A percentile compares a stretch with the other conserved stretches of the same genome.
Evolutionary conservation across 140 eudicot genomes (phyloP).

Genomic region (Eryngium alpinum): DNA sequence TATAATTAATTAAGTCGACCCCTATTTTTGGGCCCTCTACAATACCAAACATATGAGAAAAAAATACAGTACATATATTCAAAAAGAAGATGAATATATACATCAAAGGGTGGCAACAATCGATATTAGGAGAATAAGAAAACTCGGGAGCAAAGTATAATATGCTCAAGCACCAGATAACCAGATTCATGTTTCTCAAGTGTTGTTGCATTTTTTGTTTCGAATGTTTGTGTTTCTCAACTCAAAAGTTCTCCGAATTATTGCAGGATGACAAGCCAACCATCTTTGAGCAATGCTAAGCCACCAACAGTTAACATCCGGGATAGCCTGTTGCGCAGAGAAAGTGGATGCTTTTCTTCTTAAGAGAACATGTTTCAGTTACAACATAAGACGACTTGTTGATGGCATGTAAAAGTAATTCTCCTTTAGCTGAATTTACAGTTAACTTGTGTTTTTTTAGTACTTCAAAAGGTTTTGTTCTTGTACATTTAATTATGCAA

Average conservation of each 20-base stretch:
- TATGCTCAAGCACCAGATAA: neutral
- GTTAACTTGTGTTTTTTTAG: neutral
- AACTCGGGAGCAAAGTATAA: too few relatives aligned
- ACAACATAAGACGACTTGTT: conserved; percentile 1
- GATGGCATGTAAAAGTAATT: conserved; percentile 12
- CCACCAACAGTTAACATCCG: conserved; percentile 86
- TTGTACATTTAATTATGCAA: conserved; percentile 11
- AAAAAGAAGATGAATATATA: too few relatives aligned
- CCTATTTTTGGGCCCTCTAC: too few relatives aligned
- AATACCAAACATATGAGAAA: too few relatives aligned
- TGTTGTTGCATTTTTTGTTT: neutral
- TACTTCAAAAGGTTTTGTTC: neutral
- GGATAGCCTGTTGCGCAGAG: conserved; percentile 82
- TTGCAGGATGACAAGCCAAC: conserved; percentile 90
- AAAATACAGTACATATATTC: too few relatives aligned
- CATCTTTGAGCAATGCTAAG: conserved; percentile 54
- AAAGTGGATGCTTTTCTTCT: conserved; percentile 84
- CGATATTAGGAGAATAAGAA: too few relatives aligned
- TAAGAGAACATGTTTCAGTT: conserved; percentile 15
- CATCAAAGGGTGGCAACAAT: too few relatives aligned
- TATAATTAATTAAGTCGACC: too few relatives aligned
- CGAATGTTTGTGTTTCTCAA: neutral
- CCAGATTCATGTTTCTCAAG: neutral
- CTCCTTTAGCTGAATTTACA: neutral
- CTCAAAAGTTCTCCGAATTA: neutral